Evolutionary conservation across 176 grass and related monocot genomes (phyloP).

Genomic region (Carex scoparia): DNA sequence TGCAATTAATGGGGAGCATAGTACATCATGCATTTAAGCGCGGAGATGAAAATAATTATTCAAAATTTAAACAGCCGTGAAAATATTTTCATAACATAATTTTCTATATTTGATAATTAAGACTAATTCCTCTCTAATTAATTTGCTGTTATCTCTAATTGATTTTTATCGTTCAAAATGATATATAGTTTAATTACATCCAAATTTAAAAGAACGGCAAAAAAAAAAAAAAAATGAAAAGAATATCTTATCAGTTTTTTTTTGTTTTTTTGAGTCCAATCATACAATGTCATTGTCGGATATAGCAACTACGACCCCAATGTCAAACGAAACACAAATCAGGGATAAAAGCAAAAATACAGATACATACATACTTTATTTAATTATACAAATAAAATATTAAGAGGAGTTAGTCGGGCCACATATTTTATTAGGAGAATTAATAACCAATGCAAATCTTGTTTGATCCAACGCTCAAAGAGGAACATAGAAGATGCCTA

Average conservation of each 20-base stretch:
- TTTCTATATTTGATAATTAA: too few relatives aligned
- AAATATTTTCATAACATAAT: too few relatives aligned
- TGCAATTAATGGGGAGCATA: too few relatives aligned
- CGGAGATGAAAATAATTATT: too few relatives aligned
- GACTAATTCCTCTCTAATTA: too few relatives aligned
- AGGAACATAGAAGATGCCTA: background rate
- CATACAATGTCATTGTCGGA: conserved; percentile 1
- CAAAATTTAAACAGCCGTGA: too few relatives aligned
- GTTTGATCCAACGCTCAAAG: background rate
- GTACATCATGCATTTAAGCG: too few relatives aligned
- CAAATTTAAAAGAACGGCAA: background rate
- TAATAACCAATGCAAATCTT: background rate
- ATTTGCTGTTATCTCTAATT: too few relatives aligned
- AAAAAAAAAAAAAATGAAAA: background rate
- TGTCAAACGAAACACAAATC: background rate
- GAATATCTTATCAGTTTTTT: background rate
- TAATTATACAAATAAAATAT: background rate
- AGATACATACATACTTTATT: background rate
- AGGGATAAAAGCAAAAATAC: background rate
- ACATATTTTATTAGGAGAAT: background rate
- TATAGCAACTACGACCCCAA: background rate
- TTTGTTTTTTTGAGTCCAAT: background rate
- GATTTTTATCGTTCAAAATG: too few relatives aligned
- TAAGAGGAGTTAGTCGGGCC: background rate
- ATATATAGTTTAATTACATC: too few relatives aligned